Conservation (phyloP, 352 stramenopile genomes). For the Pythium oligandrum region DNA sequence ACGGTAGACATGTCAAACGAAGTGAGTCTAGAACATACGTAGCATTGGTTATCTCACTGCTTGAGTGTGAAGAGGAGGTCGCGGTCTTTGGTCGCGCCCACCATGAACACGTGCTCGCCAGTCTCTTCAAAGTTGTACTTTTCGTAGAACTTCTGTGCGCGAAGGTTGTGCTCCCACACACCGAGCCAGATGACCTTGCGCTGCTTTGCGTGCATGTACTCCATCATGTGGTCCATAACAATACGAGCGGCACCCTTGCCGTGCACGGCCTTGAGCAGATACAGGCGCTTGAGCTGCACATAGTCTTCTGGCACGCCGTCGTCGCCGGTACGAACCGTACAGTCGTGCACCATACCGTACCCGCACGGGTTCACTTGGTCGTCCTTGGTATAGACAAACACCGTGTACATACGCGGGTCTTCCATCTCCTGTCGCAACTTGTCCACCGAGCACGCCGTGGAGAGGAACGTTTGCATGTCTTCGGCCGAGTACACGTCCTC, state of each 20-base stretch:
- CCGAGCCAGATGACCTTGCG: constrained; percentile 24
- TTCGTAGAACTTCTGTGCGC: constrained; percentile 30
- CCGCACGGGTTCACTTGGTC: constrained; percentile 8
- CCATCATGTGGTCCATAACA: constrained; percentile 28
- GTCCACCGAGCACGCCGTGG: constrained; percentile 10
- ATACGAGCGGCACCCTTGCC: constrained; percentile 19
- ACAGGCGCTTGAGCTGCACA: constrained; percentile 27
- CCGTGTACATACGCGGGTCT: constrained; percentile 21
- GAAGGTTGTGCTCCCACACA: constrained; percentile 29
- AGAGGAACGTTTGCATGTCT: constrained; percentile 16
- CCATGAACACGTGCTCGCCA: constrained; percentile 22
- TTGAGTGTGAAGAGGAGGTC: constrained; percentile 12
- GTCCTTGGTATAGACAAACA: constrained; percentile 17
- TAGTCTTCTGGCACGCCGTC: constrained; percentile 13
- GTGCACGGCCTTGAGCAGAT: constrained; percentile 23
- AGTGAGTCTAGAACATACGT: too few species aligned
- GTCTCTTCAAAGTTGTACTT: constrained; percentile 28
- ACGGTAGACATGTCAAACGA: too few species aligned
- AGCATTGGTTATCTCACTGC: too few species aligned
- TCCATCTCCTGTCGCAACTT: constrained; percentile 20
- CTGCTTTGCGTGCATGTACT: constrained; percentile 14
- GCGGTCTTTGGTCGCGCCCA: constrained; percentile 14
- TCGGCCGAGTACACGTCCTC: constrained; percentile 18
- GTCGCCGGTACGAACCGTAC: constrained; percentile 22
- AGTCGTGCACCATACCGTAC: constrained; percentile 22